Percentiles rank a stretch among this genome's conserved stretches.
These are phyloP conservation scores for Diutina ranongensis DNA, from an alignment of 1,139 yeast genomes.

Conservation along the genomic window DNA sequence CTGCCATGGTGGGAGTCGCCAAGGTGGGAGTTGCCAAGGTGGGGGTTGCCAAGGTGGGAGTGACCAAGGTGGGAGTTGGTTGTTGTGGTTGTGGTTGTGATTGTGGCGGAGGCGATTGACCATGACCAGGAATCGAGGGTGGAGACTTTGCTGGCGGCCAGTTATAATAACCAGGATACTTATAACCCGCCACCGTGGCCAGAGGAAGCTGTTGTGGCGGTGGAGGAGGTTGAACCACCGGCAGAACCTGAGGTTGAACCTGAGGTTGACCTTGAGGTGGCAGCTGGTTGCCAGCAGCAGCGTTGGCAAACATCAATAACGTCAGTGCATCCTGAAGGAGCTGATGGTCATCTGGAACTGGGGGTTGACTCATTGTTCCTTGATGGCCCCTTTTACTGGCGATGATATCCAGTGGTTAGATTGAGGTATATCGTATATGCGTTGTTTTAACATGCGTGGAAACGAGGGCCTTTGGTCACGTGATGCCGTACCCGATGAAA, in stretches of 20 bases:
- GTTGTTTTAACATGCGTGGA: no score
- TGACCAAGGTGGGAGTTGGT: not conserved
- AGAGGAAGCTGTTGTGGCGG: not conserved
- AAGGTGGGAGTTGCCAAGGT: not conserved
- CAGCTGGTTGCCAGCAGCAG: conserved; percentile 33
- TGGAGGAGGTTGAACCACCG: not conserved
- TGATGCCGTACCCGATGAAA: no score
- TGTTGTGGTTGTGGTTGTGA: no score
- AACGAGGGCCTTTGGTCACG: not conserved
- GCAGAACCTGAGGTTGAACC: not conserved
- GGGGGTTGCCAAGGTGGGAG: not conserved
- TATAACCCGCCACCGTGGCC: not conserved
- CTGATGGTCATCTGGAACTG: conserved; percentile 22
- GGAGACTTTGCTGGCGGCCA: no score
- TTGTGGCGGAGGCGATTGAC: no score
- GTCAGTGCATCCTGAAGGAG: conserved; percentile 56
- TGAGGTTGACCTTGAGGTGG: conserved; percentile 7
- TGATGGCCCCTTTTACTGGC: not conserved
- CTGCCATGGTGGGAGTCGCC: no score
- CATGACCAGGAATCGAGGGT: no score
- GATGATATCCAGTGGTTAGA: not conserved
- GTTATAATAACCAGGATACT: not conserved
- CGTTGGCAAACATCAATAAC: conserved; percentile 49
- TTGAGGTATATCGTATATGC: no score
- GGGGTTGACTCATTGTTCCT: not conserved